Evolutionary conservation across 805 yeast species (phyloP).

Genomic region (Starmera caribaea): DNA sequence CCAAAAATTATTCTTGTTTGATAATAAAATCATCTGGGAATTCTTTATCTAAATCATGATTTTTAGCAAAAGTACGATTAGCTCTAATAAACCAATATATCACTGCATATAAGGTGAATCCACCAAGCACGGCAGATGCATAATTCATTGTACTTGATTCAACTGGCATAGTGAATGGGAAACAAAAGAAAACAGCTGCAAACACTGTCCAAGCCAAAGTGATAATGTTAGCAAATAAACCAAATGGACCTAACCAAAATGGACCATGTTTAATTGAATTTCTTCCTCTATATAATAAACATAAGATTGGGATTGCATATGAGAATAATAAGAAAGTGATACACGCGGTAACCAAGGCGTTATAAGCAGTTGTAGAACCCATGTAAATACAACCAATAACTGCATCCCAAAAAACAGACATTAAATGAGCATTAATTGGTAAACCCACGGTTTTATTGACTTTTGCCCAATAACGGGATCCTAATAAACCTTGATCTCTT

Average conservation of each 20-base stretch:
- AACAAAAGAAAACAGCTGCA: conserved; percentile 49
- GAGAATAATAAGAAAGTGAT: conserved; percentile 49
- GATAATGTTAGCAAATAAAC: conserved; percentile 40
- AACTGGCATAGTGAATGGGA: conserved; percentile 59
- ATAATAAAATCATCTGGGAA: conserved; percentile 7
- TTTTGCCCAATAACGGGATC: conserved; percentile 38
- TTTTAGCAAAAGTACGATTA: conserved; percentile 20
- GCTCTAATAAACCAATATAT: conserved; percentile 44
- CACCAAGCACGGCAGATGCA: conserved; percentile 45
- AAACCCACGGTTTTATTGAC: conserved; percentile 38
- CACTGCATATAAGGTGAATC: conserved; percentile 33
- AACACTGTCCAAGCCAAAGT: conserved; percentile 49
- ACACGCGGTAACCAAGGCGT: conserved; percentile 54
- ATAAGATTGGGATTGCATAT: conserved; percentile 45
- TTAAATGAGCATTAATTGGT: conserved; percentile 51
- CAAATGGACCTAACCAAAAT: conserved; percentile 54
- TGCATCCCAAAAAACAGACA: conserved; percentile 43
- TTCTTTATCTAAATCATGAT: conserved; percentile 19
- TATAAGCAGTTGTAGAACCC: conserved; percentile 60
- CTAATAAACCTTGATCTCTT: conserved; percentile 54
- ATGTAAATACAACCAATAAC: conserved; percentile 52
- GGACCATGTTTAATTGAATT: conserved; percentile 50
- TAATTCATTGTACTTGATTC: conserved; percentile 57
- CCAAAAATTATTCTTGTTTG: too few relatives aligned
- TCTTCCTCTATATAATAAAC: conserved; percentile 39